A percentile compares a stretch with the other conserved stretches of the same genome.
Conservation (phyloP, 2,329 filamentous ascomycete species). For the Cladorrhinum sp. region DNA sequence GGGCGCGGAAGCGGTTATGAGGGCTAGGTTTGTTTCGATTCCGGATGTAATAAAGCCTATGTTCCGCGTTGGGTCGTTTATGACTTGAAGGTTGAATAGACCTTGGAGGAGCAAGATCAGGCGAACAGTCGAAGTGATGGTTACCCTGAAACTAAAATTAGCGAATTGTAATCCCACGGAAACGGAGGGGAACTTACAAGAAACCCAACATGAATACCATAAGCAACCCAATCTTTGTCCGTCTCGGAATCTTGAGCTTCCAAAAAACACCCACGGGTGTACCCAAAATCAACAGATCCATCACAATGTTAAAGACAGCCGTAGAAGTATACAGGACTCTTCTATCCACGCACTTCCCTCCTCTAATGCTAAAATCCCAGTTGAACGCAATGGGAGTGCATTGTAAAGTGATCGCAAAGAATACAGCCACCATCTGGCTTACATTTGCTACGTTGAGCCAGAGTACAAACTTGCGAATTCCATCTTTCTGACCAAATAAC, state of each 20-base stretch:
- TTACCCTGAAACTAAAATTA: slow-evolving; percentile 30
- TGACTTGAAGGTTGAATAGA: slow-evolving; percentile 30
- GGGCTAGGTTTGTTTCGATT: slow-evolving; percentile 41
- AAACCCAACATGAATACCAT: slow-evolving; percentile 35
- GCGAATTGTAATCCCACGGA: neutral
- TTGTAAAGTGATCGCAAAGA: slow-evolving; percentile 36
- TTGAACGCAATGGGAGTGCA: slow-evolving; percentile 42
- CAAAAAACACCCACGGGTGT: slow-evolving; percentile 39
- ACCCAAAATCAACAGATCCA: slow-evolving; percentile 42
- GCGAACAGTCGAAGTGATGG: slow-evolving; percentile 35
- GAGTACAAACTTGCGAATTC: slow-evolving; percentile 29
- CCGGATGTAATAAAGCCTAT: slow-evolving; percentile 37
- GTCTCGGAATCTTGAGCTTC: slow-evolving; percentile 31
- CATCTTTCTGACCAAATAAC: slow-evolving; percentile 31
- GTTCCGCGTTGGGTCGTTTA: slow-evolving; percentile 31
- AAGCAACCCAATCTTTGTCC: slow-evolving; percentile 32
- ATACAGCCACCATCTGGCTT: slow-evolving; percentile 32
- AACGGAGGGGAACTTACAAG: slow-evolving; percentile 27
- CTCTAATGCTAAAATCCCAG: slow-evolving; percentile 43
- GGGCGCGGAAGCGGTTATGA: slow-evolving; percentile 43
- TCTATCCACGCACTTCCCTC: slow-evolving; percentile 36
- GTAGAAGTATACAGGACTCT: slow-evolving; percentile 32
- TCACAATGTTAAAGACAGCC: slow-evolving; percentile 42
- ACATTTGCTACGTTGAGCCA: slow-evolving; percentile 33
- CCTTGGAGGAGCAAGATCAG: slow-evolving; percentile 34